Evolutionary conservation across 345 rosid species (phyloP), one percentile per base, ranked within the genome.

Genomic region (Melaleuca quinquenervia): DNA sequence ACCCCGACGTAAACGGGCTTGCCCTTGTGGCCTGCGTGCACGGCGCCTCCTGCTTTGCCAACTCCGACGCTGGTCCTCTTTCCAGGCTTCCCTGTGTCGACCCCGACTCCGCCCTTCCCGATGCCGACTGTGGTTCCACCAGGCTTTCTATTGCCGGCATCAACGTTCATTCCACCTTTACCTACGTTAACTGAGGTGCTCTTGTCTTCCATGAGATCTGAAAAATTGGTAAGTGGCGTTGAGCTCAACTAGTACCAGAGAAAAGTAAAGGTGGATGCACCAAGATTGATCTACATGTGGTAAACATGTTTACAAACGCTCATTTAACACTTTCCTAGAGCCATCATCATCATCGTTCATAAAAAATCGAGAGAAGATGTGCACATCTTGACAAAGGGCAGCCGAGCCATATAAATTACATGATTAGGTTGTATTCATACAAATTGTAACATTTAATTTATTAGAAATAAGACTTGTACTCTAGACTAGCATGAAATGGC

Each of bases 41-140:
- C 98, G 14, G 87, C 82, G 51, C 92, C 97, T 76, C 97, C 98
- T 7, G 98, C 97, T 91, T 95, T 94, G 87, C 98, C 98, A 1
- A 94, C 98, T 49, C 93, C 93, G 51, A 94, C 98, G 11, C 55
- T 87, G 85, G 98, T 94, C 83, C 95, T 83, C 11, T 62, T 62
- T 62, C 75, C 75, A 18, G 75, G 6, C 87, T 88, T 74, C 93
- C 89, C 85, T 26, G 85, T 20, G 44, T 84, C 21, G 48, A 84
- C 85, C 6, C 76, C 76, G 76, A 62, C 76, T 15, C 44, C 75
- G 32, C 88, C 85, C 16, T 86, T 70, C 82, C 94, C 88, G 20
- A 91, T 95, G 48, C 83, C 85, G 3, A 92, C 95, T 49, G 82
- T 83, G 36, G 95, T 95, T 21, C 94, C 94, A 1, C 94, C 93